phyloP scores from a whole-genome alignment of 1,284 basidiomycete species.

The Cryptococcus jaspeensis region DNA sequence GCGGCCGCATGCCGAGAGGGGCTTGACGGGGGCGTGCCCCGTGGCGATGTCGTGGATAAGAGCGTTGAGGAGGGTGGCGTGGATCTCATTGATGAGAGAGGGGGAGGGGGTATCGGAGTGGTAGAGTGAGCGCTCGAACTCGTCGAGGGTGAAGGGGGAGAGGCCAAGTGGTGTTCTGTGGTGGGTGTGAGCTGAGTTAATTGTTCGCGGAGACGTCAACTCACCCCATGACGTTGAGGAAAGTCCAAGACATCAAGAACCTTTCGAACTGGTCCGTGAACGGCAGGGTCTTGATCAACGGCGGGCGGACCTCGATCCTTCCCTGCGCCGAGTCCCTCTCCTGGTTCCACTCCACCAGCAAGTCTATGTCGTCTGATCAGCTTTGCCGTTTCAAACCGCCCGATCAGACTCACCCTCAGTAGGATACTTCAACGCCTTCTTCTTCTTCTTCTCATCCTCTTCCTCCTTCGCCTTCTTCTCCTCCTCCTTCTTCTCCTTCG shows the following conservation, averaged over 20 bases:
- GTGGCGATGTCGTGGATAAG: constrained; percentile 66
- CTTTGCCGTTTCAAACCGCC: constrained; percentile 19
- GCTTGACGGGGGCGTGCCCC: constrained; percentile 32
- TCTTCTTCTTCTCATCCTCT: constrained; percentile 61
- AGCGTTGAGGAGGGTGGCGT: constrained; percentile 83
- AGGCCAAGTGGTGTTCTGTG: constrained; percentile 77
- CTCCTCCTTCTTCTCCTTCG: constrained; percentile 54
- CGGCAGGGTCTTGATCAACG: constrained; percentile 64
- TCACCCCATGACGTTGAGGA: constrained; percentile 86
- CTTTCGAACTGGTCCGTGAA: constrained; percentile 79
- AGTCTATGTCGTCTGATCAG: constrained; percentile 58
- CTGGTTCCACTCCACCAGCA: constrained; percentile 72
- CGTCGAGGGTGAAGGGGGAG: constrained; percentile 90
- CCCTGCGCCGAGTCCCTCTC: constrained; percentile 57
- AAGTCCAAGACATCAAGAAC: constrained; percentile 88
- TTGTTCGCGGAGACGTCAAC: constrained; percentile 36
- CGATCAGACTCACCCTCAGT: constrained; percentile 53
- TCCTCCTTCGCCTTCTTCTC: constrained; percentile 62
- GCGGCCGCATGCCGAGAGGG: constrained; percentile 32
- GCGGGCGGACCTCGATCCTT: constrained; percentile 59
- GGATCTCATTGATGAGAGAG: constrained; percentile 76
- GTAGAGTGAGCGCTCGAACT: constrained; percentile 81
- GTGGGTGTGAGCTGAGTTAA: constrained; percentile 6
- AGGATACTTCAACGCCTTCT: constrained; percentile 75
- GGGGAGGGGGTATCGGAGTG: constrained; percentile 69